These are phyloP conservation scores for Ustilago loliicola DNA, from an alignment of 1,284 basidiomycete species.

Conservation along the genomic window DNA sequence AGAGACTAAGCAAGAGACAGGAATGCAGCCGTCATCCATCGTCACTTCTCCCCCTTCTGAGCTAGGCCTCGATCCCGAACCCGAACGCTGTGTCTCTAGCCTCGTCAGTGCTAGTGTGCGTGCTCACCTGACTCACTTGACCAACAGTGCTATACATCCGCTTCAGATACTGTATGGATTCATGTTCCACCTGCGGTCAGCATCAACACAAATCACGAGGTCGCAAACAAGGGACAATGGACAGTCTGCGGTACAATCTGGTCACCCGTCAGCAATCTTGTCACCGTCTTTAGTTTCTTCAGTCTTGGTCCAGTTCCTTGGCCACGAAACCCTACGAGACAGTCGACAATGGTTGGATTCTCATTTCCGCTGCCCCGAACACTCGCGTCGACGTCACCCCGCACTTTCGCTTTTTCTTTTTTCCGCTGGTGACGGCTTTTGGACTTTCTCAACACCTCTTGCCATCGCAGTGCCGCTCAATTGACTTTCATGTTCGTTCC, in stretches of 20 bases:
- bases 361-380: conserved; percentile 10
- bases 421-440: background rate
- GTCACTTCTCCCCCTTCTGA: background rate
- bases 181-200: background rate
- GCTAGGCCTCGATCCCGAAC: background rate
- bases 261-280: background rate
- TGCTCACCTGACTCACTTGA: conserved; percentile 9
- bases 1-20: conserved; percentile 13
- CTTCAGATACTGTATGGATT: background rate
- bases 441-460: background rate
- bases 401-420: conserved; percentile 3
- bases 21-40: conserved; percentile 3
- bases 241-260: background rate
- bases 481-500: background rate
- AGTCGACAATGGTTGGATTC: background rate
- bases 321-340: no score
- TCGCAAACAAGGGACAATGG: background rate
- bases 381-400: conserved; percentile 27
- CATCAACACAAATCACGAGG: background rate
- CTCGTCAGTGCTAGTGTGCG: background rate
- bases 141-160: background rate
- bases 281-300: background rate
- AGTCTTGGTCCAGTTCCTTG: background rate
- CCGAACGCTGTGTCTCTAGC: background rate
- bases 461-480: background rate